Evolutionary conservation across 129 eudicot species (phyloP), one percentile per base, ranked within the genome.

Genomic region (Dittrichia graveolens): DNA sequence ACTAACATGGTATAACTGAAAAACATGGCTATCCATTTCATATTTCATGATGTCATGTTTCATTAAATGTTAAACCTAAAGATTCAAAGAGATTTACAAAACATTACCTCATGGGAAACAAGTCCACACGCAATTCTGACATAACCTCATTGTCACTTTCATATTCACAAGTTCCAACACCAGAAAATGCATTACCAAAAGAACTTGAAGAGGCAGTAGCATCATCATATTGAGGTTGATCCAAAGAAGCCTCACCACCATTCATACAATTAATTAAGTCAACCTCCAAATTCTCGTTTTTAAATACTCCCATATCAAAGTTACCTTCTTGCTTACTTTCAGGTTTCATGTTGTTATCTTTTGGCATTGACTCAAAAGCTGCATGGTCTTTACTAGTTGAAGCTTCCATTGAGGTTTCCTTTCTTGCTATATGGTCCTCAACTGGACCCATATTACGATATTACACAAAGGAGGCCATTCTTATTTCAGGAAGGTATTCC

Each of bases 151-250:
- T 41, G 46, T 89, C 91, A 65, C 80, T 73, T 69, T 59, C 74
- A 35, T 24, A 42, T 61, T 75, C 82, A 43, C 47, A 78, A 81
- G 18, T 82, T 37, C 82, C 89, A 41, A 38, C 46, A 44, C 55
- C 95, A 10, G 84, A 80, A 35, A 48, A 69, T 54, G 83, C 64
- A 56, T 78, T 79, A 40, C 80, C 88, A 80, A 87, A 92, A 43
- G 98, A 92, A 69, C 96, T 92, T 24, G 95, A 92, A 86, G 82
- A 60, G 54, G 85, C 95, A 8, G 97, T 85, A 65, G 75, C 65
- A 60, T 91, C 89, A 2, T 78, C 73, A 16, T 37, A 53, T 10
- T 61, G 81, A 69, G 67, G 59, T 81, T 67, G 75, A 69, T 47
- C 73, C 50, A 61, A 14, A 59, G 19, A 54, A 75, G 50, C 65